These are phyloP conservation scores for Trifolium dubium DNA, from an alignment of 306 rosid genomes.

Conservation along the genomic window DNA sequence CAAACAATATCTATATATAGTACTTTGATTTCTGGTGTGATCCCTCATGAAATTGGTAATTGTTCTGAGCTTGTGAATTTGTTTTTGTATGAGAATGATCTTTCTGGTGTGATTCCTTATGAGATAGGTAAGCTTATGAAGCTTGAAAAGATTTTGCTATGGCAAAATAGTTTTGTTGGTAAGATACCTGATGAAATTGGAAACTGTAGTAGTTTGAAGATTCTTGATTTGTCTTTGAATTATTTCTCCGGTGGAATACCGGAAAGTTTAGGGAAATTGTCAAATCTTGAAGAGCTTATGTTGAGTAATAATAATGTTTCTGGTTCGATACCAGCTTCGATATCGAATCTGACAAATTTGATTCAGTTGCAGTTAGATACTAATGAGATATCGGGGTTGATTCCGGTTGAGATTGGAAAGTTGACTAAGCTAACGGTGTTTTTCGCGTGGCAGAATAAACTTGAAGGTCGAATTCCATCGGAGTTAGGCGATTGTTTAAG, in stretches of 20 bases:
- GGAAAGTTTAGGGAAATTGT: conserved; percentile 62
- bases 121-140: conserved; percentile 75
- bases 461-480: conserved; percentile 76
- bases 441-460: conserved; percentile 90
- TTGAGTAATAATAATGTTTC: conserved; percentile 80
- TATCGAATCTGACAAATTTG: conserved; percentile 67
- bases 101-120: conserved; percentile 69
- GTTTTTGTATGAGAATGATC: conserved; percentile 72
- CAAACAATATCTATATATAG: conserved; percentile 77
- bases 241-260: conserved; percentile 79
- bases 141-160: conserved; percentile 73
- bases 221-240: conserved; percentile 72
- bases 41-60: conserved; percentile 84
- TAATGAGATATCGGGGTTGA: conserved; percentile 72
- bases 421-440: conserved; percentile 61
- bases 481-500: conserved; percentile 62
- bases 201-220: conserved; percentile 63
- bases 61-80: conserved; percentile 84
- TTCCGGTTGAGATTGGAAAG: conserved; percentile 72
- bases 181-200: conserved; percentile 78
- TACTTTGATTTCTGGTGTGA: conserved; percentile 73
- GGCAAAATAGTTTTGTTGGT: conserved; percentile 76
- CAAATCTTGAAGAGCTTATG: conserved; percentile 83
- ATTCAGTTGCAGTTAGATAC: conserved; percentile 81
- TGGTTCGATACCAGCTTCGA: conserved; percentile 69